phyloP scores from a whole-genome alignment of 2,329 filamentous ascomycete genomes.

The Ophiosphaerella korrae region DNA sequence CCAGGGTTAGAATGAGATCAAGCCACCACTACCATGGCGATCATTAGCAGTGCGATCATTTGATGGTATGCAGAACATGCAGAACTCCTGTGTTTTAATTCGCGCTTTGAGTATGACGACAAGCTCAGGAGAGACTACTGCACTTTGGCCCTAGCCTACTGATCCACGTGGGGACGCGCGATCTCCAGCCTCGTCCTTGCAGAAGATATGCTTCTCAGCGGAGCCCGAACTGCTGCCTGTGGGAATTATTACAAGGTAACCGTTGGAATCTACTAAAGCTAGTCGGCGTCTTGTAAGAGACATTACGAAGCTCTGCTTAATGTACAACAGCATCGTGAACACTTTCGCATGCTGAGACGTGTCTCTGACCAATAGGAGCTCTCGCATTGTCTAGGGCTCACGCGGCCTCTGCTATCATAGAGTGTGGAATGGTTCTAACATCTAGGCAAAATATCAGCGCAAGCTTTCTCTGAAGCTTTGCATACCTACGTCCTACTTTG shows the following conservation, averaged over 20 bases:
- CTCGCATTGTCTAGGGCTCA: no score
- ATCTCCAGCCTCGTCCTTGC: constrained; percentile 5
- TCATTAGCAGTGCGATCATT: constrained; percentile 31
- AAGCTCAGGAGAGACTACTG: constrained; percentile 8
- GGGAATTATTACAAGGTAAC: constrained; percentile 2
- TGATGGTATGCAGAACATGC: constrained; percentile 36
- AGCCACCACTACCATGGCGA: constrained; percentile 21
- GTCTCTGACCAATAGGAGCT: constrained; percentile 25
- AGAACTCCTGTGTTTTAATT: constrained; percentile 35
- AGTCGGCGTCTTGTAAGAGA: no score
- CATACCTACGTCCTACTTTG: background rate
- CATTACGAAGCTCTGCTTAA: no score
- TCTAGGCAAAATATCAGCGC: no score
- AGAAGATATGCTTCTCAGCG: no score
- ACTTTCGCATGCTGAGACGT: constrained; percentile 32
- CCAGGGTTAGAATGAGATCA: constrained; percentile 18
- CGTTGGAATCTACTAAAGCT: background rate
- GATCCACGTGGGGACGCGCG: constrained; percentile 15
- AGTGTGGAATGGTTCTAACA: no score
- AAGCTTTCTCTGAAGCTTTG: constrained; percentile 7
- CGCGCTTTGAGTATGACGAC: constrained; percentile 30
- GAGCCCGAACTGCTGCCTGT: background rate
- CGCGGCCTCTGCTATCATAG: no score
- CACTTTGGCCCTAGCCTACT: constrained; percentile 8
- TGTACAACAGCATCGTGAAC: background rate